Base-by-base conservation (phyloP, 75 land plant genomes). In the Picea sitchensis region DNA sequence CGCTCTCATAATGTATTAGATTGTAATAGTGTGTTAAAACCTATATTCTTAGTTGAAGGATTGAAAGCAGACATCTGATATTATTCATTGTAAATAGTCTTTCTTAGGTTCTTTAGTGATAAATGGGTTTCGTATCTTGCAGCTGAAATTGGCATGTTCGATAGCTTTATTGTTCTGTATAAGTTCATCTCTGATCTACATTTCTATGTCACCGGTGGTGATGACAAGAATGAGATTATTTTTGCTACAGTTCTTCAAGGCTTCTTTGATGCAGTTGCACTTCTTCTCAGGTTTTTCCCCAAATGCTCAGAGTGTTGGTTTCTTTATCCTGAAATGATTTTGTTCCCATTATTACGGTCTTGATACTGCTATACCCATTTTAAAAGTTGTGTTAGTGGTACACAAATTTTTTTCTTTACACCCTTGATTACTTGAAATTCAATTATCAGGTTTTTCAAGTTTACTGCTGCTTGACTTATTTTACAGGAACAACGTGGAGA, bases 141-240 rank as follows among this genome's bases (percentile, higher is more conserved):
- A 80, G 82, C 80, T 44, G 87, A 86, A 67, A 86, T 86, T 58
- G 82, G 86, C n/a, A 62, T 86, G 86, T 80, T 78, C 78, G 87
- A 83, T 69, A 79, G 82, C 20, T 81, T 83, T 56, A 62, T 83
- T 59, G 82, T 86, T 54, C 82, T 86, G 15, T 83, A 82, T 80
- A 86, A 86, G 79, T 83, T 83, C 60, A 54, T 79, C 8, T 59
- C 87, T 41, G 87, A 85, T 62, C 84, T 85, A 15, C 80, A 85
- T 75, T 85, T 85, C 61, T 85, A 76, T 63, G 87, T 85, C 60
- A 85, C 84, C 4, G 87, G 84, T n/a, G 64, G 87, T 34, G 87
- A 85, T 36, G 81, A 85, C 75, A 84, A 82, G 69, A 85, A 85
- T 80, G 87, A 82, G 62, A 78, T 85, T 32, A 82, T 85, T 17